phyloP scores from a whole-genome alignment of 345 rosid genomes.

The Angophora floribunda region DNA sequence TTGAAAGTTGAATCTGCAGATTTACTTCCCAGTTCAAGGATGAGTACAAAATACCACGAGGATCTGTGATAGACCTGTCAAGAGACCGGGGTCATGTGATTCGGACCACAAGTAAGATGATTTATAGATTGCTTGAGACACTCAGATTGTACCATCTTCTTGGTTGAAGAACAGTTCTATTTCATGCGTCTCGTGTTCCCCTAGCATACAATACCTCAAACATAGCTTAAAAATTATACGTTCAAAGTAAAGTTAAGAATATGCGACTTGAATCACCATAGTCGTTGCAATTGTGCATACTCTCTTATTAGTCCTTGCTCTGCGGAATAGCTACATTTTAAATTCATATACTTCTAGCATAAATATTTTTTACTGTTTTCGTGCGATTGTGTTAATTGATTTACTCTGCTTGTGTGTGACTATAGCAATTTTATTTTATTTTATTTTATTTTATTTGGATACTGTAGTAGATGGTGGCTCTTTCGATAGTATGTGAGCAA shows the following conservation, averaged over 20 bases:
- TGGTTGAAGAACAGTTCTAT: not conserved
- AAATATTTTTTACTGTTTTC: not conserved
- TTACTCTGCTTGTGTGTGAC: not conserved
- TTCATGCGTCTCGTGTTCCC: not conserved
- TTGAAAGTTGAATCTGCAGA: conserved; percentile 19
- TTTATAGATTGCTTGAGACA: not conserved
- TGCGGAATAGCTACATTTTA: not conserved
- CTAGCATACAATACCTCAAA: not conserved
- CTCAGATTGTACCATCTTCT: not conserved
- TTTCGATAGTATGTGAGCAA: not conserved
- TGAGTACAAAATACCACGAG: conserved; percentile 76
- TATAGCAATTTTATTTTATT: not conserved
- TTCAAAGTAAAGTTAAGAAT: not conserved
- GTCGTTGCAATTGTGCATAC: not conserved
- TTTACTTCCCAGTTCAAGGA: conserved; percentile 86
- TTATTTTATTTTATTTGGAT: not conserved
- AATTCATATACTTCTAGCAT: not conserved
- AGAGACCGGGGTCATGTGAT: conserved; percentile 58
- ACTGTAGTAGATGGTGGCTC: not conserved
- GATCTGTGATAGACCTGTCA: conserved; percentile 64
- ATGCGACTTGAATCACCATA: not conserved
- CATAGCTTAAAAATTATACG: not conserved
- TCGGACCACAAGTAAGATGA: conserved; percentile 50
- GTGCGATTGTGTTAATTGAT: not conserved
- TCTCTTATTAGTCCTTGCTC: not conserved